phyloP scores from a whole-genome alignment of 192 early-diverging fungal species.

The Anaeromyces robustus region DNA sequence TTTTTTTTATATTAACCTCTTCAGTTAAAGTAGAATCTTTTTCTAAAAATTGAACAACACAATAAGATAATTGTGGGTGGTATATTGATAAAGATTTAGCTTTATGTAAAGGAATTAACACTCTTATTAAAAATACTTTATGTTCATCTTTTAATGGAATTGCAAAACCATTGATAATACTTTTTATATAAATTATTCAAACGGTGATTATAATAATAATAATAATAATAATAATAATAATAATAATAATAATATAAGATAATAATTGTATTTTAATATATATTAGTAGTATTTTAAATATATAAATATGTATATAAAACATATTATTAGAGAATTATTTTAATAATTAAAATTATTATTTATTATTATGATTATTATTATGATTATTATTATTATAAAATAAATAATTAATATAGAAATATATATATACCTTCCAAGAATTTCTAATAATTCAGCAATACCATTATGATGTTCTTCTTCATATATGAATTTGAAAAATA shows the following conservation, averaged over 20 bases:
- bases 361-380: too few species aligned
- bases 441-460: constrained; percentile 94
- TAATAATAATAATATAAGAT: too few species aligned
- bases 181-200: constrained; percentile 8
- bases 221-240: too few species aligned
- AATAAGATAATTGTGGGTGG: constrained; percentile 94
- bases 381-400: too few species aligned
- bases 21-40: constrained; percentile 88
- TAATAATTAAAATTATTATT: too few species aligned
- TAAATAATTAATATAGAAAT: too few species aligned
- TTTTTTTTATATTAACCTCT: constrained; percentile 56
- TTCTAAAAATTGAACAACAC: constrained; percentile 96
- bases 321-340: too few species aligned
- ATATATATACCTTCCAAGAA: constrained; percentile 72
- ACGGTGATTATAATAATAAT: too few species aligned
- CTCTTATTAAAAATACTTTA: constrained; percentile 83
- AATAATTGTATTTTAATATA: too few species aligned
- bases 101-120: constrained; percentile 92
- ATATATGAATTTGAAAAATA: constrained; percentile 97
- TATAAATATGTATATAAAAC: too few species aligned
- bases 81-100: constrained; percentile 86
- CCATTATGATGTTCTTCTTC: constrained; percentile 94
- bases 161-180: constrained; percentile 99
- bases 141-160: constrained; percentile 98
- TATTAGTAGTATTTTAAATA: too few species aligned